Conservation (phyloP, 2,329 filamentous ascomycete genomes). For the Fusarium nodosum region DNA sequence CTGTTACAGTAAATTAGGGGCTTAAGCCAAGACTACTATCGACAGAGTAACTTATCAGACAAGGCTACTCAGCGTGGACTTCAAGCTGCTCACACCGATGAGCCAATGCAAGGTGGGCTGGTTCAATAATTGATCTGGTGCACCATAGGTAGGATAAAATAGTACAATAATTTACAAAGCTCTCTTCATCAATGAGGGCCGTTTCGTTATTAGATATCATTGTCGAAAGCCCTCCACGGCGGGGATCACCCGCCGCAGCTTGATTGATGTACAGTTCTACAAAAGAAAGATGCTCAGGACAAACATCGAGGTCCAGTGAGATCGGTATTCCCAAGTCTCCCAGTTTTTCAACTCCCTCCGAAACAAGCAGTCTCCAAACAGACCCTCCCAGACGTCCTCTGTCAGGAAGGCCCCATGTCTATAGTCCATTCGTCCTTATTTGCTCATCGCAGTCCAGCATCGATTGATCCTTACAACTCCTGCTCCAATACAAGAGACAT, state of each 20-base stretch:
- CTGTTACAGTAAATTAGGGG: background rate
- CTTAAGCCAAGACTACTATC: background rate
- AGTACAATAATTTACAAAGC: background rate
- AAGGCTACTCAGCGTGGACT: background rate
- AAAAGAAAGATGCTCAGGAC: constrained; percentile 52
- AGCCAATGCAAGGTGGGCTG: background rate
- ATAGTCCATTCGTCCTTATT: constrained; percentile 43
- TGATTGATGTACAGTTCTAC: constrained; percentile 54
- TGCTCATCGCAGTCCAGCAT: constrained; percentile 36
- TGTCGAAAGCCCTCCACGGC: constrained; percentile 38
- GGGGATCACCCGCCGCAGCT: constrained; percentile 34
- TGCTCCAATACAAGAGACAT: constrained; percentile 24
- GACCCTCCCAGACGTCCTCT: constrained; percentile 39
- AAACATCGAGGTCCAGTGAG: constrained; percentile 45
- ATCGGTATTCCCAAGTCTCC: constrained; percentile 44
- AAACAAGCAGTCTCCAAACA: constrained; percentile 45
- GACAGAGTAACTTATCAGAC: background rate
- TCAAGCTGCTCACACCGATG: background rate
- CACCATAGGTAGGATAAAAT: background rate
- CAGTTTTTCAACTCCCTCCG: constrained; percentile 38
- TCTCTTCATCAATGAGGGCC: constrained; percentile 5
- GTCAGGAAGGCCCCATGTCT: constrained; percentile 43
- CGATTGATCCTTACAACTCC: constrained; percentile 29
- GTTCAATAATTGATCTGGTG: background rate
- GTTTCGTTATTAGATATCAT: constrained; percentile 26